Percentiles rank a stretch among this genome's conserved stretches.
Conservation (phyloP, 2,329 filamentous ascomycete species). For the Alternaria infectoria region DNA sequence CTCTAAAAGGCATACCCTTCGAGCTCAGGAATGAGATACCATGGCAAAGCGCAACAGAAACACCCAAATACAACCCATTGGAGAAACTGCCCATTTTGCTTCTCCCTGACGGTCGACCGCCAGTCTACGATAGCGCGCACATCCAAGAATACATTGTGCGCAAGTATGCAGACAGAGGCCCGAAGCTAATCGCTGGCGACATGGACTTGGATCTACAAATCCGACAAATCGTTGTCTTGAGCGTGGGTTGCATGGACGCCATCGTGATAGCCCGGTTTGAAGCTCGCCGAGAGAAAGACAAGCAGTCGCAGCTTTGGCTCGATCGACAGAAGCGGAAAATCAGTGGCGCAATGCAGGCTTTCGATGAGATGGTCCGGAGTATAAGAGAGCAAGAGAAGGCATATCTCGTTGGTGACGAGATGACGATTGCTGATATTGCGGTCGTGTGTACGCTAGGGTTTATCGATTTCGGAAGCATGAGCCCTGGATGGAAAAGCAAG, state of each 20-base stretch:
- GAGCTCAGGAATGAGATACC: constrained; percentile 51
- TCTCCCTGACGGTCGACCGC: constrained; percentile 19
- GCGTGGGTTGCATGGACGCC: constrained; percentile 23
- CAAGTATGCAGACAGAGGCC: constrained; percentile 17
- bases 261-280: constrained; percentile 21
- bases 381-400: constrained; percentile 8
- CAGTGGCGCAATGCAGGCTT: constrained; percentile 18
- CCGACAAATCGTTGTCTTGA: constrained; percentile 19
- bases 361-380: constrained; percentile 11
- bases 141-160: constrained; percentile 24
- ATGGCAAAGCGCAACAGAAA: constrained; percentile 50
- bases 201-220: constrained; percentile 14
- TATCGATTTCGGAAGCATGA: constrained; percentile 14
- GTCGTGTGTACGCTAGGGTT: constrained; percentile 16
- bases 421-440: constrained; percentile 25
- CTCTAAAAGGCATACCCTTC: constrained; percentile 51
- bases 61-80: constrained; percentile 49
- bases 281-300: constrained; percentile 6
- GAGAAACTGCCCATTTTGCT: constrained; percentile 51
- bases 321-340: constrained; percentile 21
- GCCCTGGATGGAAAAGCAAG: constrained; percentile 13
- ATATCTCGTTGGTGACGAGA: constrained; percentile 15
- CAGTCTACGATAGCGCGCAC: constrained; percentile 25
- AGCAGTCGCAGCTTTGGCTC: constrained; percentile 15
- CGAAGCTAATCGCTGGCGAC: constrained; percentile 14